Conservation (phyloP, 2,329 filamentous ascomycete species). For the Neonectria neomacrospora region DNA sequence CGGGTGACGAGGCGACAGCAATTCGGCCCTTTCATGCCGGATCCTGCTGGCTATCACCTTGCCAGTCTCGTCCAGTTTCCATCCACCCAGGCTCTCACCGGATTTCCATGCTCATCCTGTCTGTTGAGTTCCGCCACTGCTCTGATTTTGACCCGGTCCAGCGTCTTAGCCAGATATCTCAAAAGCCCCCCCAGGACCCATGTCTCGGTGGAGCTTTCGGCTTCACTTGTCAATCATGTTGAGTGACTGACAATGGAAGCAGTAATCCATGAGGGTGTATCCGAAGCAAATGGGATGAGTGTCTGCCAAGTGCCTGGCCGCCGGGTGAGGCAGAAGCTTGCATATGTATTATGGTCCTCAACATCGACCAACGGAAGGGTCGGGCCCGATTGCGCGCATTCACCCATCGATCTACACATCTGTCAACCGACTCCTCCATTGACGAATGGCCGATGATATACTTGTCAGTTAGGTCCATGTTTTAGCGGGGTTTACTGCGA, state of each 20-base stretch:
- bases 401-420: constrained; percentile 17
- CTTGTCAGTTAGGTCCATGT: background rate
- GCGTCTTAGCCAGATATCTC: too few species aligned
- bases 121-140: background rate
- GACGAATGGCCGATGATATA: background rate
- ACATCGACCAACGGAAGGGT: background rate
- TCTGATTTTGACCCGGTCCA: too few species aligned
- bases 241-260: background rate
- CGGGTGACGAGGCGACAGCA: background rate
- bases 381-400: constrained; percentile 9
- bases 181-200: too few species aligned
- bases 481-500: background rate
- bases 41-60: background rate
- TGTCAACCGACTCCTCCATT: constrained; percentile 7
- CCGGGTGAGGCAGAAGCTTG: constrained; percentile 5
- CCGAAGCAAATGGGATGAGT: background rate
- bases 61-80: background rate
- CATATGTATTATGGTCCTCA: constrained; percentile 1
- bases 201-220: background rate
- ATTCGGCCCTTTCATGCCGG: background rate
- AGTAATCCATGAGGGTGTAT: background rate
- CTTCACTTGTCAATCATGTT: too few species aligned
- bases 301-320: constrained; percentile 4
- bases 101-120: background rate
- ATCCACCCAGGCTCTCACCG: background rate